Conservation (phyloP, 164 flowering plant species). For the Akebia trifoliata region DNA sequence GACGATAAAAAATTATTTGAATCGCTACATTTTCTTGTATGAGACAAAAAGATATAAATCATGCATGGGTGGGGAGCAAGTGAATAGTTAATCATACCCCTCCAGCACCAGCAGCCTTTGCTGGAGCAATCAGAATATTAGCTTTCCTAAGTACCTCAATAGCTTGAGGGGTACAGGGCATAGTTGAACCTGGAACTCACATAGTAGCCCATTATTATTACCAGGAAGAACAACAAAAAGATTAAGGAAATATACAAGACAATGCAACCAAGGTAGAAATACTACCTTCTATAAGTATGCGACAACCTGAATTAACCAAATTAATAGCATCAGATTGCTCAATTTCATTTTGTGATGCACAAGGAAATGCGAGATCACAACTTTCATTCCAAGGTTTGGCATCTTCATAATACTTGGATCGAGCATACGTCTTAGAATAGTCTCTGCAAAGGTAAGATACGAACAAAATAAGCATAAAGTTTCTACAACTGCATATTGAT, state of each 20-base stretch:
- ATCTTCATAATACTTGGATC: slow-evolving; percentile 89
- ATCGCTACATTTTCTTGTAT: no score
- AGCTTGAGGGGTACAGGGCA: slow-evolving; percentile 97
- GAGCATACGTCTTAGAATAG: slow-evolving; percentile 89
- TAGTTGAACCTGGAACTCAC: slow-evolving; percentile 69
- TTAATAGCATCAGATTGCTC: slow-evolving; percentile 90
- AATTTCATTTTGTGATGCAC: slow-evolving; percentile 94
- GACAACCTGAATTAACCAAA: slow-evolving; percentile 92
- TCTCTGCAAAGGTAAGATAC: slow-evolving; percentile 60
- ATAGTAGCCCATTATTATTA: not conserved
- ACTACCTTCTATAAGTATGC: slow-evolving; percentile 87
- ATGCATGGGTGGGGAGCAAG: no score
- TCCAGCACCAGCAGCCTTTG: slow-evolving; percentile 97
- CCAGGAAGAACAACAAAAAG: no score
- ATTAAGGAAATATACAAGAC: no score
- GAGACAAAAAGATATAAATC: no score
- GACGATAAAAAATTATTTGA: no score
- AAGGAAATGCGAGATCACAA: slow-evolving; percentile 96
- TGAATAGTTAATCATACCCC: no score
- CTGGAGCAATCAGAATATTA: slow-evolving; percentile 88
- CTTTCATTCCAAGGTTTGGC: slow-evolving; percentile 97
- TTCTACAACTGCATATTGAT: no score
- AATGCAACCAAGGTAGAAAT: not conserved
- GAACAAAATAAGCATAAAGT: no score
- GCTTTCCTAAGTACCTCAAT: slow-evolving; percentile 81